These are phyloP conservation scores for Schizothecium vesticola DNA, from an alignment of 495 filamentous ascomycete species.

Conservation along the genomic window DNA sequence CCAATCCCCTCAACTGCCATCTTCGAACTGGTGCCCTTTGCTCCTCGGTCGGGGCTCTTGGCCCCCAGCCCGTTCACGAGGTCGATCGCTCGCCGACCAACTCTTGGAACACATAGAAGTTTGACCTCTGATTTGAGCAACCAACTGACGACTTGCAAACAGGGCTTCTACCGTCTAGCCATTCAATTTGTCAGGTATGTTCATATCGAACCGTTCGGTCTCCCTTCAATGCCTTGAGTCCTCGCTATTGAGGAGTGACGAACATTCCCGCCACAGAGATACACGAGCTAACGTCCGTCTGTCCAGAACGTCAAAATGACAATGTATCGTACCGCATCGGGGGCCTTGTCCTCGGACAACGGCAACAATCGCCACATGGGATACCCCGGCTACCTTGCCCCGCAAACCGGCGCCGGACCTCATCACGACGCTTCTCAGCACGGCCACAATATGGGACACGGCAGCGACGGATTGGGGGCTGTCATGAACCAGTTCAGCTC, in stretches of 20 bases:
- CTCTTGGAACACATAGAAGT: neutral
- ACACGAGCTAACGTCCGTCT: neutral
- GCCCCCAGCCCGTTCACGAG: neutral
- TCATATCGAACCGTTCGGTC: neutral
- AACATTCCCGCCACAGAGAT: neutral
- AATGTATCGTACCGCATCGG: conserved; percentile 22
- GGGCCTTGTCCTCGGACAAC: conserved; percentile 21
- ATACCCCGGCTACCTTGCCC: conserved; percentile 22
- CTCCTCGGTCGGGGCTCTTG: neutral
- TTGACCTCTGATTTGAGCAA: neutral
- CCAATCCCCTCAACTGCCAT: neutral
- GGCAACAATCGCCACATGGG: conserved; percentile 23
- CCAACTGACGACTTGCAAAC: neutral
- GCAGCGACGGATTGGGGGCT: conserved; percentile 23
- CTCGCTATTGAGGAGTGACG: neutral
- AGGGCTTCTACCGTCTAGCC: neutral
- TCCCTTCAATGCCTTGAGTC: neutral
- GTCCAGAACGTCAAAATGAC: conserved; percentile 13
- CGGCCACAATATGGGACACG: conserved; percentile 24
- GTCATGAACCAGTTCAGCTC: conserved; percentile 38
- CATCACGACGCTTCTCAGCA: conserved; percentile 25
- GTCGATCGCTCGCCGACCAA: neutral
- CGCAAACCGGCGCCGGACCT: conserved; percentile 15
- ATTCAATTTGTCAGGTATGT: neutral
- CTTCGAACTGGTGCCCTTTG: neutral